Percentiles rank a stretch among this genome's conserved stretches.
These are phyloP conservation scores for Dothistroma septosporum DNA, from an alignment of 2,329 filamentous ascomycete species.

Conservation along the genomic window DNA sequence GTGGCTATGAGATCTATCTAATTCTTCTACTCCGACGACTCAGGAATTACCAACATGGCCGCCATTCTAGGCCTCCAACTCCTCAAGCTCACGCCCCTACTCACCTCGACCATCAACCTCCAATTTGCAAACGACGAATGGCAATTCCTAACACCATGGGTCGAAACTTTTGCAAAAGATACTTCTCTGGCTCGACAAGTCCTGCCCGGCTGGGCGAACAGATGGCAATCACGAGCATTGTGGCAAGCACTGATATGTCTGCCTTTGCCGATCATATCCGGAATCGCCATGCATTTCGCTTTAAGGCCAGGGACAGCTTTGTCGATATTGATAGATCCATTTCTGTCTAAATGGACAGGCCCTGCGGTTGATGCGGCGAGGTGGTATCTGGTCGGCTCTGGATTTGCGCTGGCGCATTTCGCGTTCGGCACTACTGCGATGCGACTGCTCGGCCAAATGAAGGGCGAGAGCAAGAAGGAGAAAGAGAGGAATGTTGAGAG, in stretches of 20 bases:
- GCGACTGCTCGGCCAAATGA: neutral
- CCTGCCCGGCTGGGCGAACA: neutral
- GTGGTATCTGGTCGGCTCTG: constrained; percentile 3
- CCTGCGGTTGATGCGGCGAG: neutral
- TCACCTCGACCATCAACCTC: neutral
- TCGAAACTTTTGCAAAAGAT: neutral
- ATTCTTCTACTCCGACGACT: neutral
- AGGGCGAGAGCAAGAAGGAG: neutral
- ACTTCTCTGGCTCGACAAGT: constrained; percentile 1
- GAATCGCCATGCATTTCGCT: neutral
- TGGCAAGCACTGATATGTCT: constrained; percentile 3
- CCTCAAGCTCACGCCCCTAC: neutral
- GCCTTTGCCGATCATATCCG: neutral
- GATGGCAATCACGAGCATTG: constrained; percentile 1
- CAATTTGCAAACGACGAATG: constrained; percentile 6
- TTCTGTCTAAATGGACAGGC: neutral
- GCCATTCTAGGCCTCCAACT: neutral
- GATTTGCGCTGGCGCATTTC: constrained; percentile 1
- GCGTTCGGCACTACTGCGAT: neutral
- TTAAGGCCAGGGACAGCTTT: neutral
- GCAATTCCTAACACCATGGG: constrained; percentile 2
- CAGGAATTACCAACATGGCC: neutral
- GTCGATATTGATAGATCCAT: neutral
- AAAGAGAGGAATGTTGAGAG: constrained; percentile 1
- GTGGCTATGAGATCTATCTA: neutral